phyloP scores from a whole-genome alignment of 2,329 filamentous ascomycete species.

The Calonectria hawksworthii region DNA sequence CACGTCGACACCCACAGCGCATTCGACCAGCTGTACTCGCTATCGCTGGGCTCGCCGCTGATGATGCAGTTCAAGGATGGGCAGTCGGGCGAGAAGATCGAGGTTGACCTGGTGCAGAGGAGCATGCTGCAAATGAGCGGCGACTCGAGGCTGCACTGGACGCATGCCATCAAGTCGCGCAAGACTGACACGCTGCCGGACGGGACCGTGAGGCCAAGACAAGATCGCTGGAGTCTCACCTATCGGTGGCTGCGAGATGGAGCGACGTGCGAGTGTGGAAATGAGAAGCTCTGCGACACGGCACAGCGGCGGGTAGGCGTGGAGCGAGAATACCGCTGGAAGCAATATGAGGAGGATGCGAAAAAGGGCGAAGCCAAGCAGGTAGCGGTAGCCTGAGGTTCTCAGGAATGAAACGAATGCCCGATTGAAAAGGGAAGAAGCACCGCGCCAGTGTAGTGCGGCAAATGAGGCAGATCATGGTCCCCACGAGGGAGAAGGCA shows the following conservation, averaged over 20 bases:
- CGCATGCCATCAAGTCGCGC: conserved; percentile 67
- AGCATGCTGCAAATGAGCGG: conserved; percentile 67
- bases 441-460: background rate
- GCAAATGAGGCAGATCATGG: background rate
- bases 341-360: conserved; percentile 48
- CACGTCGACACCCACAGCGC: conserved; percentile 70
- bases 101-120: conserved; percentile 62
- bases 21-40: conserved; percentile 60
- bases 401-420: background rate
- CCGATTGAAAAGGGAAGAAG: background rate
- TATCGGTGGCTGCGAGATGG: conserved; percentile 66
- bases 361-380: conserved; percentile 26
- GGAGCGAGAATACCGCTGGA: conserved; percentile 66
- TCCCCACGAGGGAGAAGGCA: conserved; percentile 3
- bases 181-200: conserved; percentile 65
- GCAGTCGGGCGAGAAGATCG: conserved; percentile 46
- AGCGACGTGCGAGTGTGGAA: conserved; percentile 64
- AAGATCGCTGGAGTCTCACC: conserved; percentile 67
- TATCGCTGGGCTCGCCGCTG: conserved; percentile 58
- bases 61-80: conserved; percentile 60
- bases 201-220: conserved; percentile 58
- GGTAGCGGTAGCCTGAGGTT: background rate
- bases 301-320: conserved; percentile 61
- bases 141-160: conserved; percentile 67
- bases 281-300: conserved; percentile 65